A percentile compares a stretch with the other conserved stretches of the same genome.
Evolutionary conservation across 2,329 filamentous ascomycete genomes (phyloP).

Genomic region (Fusarium sp.): DNA sequence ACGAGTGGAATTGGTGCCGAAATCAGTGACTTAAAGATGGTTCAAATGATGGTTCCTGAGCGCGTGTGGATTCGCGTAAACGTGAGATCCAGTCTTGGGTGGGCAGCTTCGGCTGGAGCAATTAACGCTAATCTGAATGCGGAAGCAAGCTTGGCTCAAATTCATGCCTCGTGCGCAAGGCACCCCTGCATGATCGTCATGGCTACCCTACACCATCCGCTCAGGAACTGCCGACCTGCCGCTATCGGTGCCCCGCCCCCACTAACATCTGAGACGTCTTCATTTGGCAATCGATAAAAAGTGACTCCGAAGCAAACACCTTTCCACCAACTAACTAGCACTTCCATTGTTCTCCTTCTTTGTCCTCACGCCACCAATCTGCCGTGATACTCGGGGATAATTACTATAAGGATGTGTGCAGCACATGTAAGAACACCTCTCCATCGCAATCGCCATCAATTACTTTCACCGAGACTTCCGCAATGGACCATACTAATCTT

Average conservation of each 20-base stretch:
- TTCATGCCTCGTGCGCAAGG: constrained; percentile 29
- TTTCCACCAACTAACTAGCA: constrained; percentile 1
- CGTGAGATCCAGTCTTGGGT: neutral
- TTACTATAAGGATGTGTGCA: constrained; percentile 35
- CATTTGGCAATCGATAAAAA: constrained; percentile 26
- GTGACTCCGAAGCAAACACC: constrained; percentile 30
- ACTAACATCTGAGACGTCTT: constrained; percentile 23
- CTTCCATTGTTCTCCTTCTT: constrained; percentile 20
- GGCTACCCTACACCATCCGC: constrained; percentile 21
- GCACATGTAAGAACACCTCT: constrained; percentile 31
- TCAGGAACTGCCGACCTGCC: neutral
- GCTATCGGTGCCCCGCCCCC: constrained; percentile 41
- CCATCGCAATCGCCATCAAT: neutral
- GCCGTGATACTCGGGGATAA: neutral
- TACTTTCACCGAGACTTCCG: neutral
- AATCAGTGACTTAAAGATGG: neutral
- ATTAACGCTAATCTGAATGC: neutral
- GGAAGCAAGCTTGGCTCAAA: constrained; percentile 11
- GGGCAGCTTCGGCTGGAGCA: neutral
- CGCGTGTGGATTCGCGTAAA: neutral
- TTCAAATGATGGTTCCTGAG: neutral
- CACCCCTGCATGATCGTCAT: neutral
- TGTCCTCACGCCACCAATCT: constrained; percentile 10
- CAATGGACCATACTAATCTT: constrained; percentile 10
- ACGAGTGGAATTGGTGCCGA: constrained; percentile 6